Conservation (phyloP, 805 yeast species). For the Kluyveromyces lactis region DNA sequence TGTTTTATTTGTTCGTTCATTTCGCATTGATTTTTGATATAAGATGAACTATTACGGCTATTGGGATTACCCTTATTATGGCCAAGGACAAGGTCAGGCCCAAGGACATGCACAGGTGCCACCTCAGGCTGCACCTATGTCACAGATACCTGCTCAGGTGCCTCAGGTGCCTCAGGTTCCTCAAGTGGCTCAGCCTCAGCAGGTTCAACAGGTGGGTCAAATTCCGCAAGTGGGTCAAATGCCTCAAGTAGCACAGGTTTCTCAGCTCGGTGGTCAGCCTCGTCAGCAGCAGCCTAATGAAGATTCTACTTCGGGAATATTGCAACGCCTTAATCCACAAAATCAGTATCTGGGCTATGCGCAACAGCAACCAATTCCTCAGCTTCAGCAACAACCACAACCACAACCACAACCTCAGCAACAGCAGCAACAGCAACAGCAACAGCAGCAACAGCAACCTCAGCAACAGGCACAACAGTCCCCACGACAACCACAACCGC, state of each 20-base stretch:
- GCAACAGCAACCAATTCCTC: neutral
- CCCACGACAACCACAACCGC: slow-evolving; percentile 7
- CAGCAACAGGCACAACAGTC: slow-evolving; percentile 1
- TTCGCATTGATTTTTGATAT: no score
- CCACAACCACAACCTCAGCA: neutral
- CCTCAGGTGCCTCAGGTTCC: neutral
- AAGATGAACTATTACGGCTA: slow-evolving; percentile 6
- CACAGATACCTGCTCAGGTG: neutral
- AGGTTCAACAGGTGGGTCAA: neutral
- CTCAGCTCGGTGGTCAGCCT: no score
- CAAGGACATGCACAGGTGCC: slow-evolving; percentile 7
- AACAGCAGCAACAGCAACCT: slow-evolving; percentile 1
- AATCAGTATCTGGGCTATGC: neutral
- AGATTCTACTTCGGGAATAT: slow-evolving; percentile 2
- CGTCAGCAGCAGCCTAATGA: neutral
- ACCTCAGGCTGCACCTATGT: slow-evolving; percentile 6
- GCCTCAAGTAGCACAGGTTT: neutral
- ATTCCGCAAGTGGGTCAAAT: neutral
- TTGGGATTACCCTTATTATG: slow-evolving; percentile 6
- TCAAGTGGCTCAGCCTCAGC: neutral
- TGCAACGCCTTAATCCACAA: slow-evolving; percentile 1
- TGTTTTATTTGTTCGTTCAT: no score
- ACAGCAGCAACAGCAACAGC: neutral
- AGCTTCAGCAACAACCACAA: neutral
- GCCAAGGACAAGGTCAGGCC: slow-evolving; percentile 6